phyloP scores from a whole-genome alignment of 1,139 yeast genomes.

The Hyphopichia fennica region DNA sequence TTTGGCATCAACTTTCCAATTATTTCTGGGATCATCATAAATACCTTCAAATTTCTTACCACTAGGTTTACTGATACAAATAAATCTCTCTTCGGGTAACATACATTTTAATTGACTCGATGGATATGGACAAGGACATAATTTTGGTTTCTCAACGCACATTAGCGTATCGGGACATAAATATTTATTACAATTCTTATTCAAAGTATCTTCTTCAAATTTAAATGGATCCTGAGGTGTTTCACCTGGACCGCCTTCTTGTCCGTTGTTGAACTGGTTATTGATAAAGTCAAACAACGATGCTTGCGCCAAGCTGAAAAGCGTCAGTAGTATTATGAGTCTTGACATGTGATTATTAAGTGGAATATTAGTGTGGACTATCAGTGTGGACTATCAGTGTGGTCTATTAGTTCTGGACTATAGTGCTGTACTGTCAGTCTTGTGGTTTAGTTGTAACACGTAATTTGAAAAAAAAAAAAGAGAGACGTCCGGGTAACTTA shows the following conservation, averaged over 20 bases:
- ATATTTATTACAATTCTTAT: slow-evolving; percentile 60
- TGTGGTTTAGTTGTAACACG: no score
- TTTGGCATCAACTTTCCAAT: slow-evolving; percentile 53
- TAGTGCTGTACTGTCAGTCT: no score
- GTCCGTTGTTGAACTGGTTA: slow-evolving; percentile 20
- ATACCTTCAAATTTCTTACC: slow-evolving; percentile 35
- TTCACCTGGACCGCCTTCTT: slow-evolving; percentile 3
- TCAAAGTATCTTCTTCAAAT: slow-evolving; percentile 30
- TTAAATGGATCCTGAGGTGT: slow-evolving; percentile 9
- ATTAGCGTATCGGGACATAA: slow-evolving; percentile 79
- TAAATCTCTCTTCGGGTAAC: slow-evolving; percentile 64
- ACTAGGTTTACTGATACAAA: slow-evolving; percentile 83
- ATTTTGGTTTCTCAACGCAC: slow-evolving; percentile 68
- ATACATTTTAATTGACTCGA: slow-evolving; percentile 79
- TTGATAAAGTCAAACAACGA: slow-evolving; percentile 36
- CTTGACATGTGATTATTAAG: no score
- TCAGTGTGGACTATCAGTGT: no score
- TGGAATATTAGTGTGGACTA: no score
- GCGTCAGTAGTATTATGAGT: neutral
- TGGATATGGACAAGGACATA: slow-evolving; percentile 92
- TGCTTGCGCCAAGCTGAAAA: slow-evolving; percentile 13
- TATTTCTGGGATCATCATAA: slow-evolving; percentile 49
- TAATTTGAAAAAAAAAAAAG: no score
- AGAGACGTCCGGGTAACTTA: no score
- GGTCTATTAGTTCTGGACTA: no score